Evolutionary conservation across 208 protist species (phyloP), one percentile per base, ranked within the genome.

Genomic region (Leishmania major): DNA sequence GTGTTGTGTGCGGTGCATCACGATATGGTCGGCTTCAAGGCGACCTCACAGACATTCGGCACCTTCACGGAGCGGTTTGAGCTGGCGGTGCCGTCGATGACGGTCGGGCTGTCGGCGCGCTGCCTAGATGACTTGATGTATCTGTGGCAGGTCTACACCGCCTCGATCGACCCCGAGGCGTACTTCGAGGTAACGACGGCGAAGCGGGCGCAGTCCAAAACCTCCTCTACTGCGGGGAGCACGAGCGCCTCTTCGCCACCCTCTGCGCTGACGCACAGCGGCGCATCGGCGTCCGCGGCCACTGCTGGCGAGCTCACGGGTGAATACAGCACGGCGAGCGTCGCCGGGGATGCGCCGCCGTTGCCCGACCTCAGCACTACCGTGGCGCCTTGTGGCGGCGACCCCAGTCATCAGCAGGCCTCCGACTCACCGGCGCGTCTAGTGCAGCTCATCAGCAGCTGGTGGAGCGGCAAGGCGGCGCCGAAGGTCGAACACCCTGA

Each of bases 111-210:
- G 53, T 92, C 90, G 1, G 93, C 95, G 37, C 82, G 85, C 43
- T 83, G 88, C 72, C 86, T 97, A 0, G 93, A 97, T 69, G 95
- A 97, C 74, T 84, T 97, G 19, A 89, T 93, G 75, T 96, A 93
- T 67, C 85, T 97, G 7, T 97, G 95, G 93, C 92, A 97, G 77
- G 76, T 90, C 25, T 96, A 96, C 87, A 97, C 95, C 35, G 89
- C 89, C 19, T 89, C 94, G 45, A 92, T 96, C 81, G 83, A 94
- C 62, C 87, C 90, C 49, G 87, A 84, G 31, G 81, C 80, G 37
- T 88, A 88, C 81, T 80, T 90, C 45, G 83, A 90, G 80, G 88
- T 75, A 1, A 80, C 77, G 11, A 72, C 73, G 57, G 43, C 60
- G 73, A 76, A 45, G 47, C 28, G 59, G 40, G 40, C 53, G 10